Evolutionary conservation across 2,329 filamentous ascomycete genomes (phyloP), one percentile per base, ranked within the genome.

Genomic region (Aureobasidium sp.): DNA sequence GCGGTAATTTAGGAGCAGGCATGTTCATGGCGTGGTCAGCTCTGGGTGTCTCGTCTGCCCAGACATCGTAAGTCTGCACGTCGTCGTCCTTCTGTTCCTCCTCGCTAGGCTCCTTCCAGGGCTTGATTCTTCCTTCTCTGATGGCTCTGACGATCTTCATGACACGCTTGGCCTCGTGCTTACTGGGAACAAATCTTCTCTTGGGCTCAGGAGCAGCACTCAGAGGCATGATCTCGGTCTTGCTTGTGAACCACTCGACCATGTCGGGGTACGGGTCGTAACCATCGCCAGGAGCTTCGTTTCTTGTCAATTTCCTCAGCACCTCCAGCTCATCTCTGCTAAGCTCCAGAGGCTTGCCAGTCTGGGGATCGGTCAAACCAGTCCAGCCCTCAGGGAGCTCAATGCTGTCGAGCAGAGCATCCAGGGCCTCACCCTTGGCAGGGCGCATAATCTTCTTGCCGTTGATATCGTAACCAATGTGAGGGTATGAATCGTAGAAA

Each of bases 401-500:
- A 69, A 99, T 99, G 75, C 90, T 97, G 70, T 99, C 93, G 10
- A 99, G 81, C 47, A 99, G 81, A 13, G 91, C 91, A 79, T 99
- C 94, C 36, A 99, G 79, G 37, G 94, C 94, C 73, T 96, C 89
- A 59, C 93, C 93, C 67, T 91, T 93, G 4, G 95, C 94, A 7
- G 94, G 94, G 58, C 94, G 88, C 86, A 96, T 90, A 66, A 99
- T 96, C 75, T 90, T 95, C 83, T 95, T 97, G 74, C 94, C 94
- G 74, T 99, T 96, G 78, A 99, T 97, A 70, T 97, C 90, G 77
- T 99, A 99, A 63, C 94, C 94, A 72, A 99, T 97, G 73, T 99
- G 94, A 55, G 94, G 94, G 73, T 97, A 99, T 39, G 90, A 89
- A 74, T 99, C 94, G 79, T 99, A 99, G 77, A 96, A 97, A 3